These are phyloP conservation scores for Grammothele lineata DNA, from an alignment of 768 basidiomycete species.

Conservation along the genomic window DNA sequence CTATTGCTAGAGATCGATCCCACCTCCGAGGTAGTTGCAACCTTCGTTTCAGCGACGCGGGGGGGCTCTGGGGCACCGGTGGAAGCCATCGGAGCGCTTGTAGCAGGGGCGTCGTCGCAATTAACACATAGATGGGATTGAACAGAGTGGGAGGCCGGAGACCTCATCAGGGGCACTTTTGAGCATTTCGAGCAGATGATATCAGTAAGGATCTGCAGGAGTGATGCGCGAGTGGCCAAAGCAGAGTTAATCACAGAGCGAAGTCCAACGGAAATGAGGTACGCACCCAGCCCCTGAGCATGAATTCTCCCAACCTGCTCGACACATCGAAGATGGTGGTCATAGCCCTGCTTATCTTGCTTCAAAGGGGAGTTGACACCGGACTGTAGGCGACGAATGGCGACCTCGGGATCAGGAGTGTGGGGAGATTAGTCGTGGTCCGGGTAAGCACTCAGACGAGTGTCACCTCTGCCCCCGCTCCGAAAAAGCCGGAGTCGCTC, in stretches of 20 bases:
- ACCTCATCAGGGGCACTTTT: constrained; percentile 67
- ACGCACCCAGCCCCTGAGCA: constrained; percentile 76
- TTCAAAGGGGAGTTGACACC: no score
- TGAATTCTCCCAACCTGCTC: constrained; percentile 59
- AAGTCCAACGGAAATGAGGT: no score
- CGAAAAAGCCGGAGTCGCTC: background rate
- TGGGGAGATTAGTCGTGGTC: no score
- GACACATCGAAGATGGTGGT: constrained; percentile 52
- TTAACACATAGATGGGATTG: constrained; percentile 53
- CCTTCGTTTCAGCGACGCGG: background rate
- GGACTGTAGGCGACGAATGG: no score
- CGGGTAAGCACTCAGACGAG: no score
- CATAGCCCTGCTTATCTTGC: constrained; percentile 36
- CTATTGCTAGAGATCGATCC: constrained; percentile 33
- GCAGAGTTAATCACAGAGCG: background rate
- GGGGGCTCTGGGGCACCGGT: background rate
- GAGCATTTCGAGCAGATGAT: constrained; percentile 57
- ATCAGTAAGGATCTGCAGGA: constrained; percentile 60
- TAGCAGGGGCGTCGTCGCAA: constrained; percentile 37
- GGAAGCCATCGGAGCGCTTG: background rate
- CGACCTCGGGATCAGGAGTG: no score
- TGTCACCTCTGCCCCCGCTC: no score
- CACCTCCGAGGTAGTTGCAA: no score
- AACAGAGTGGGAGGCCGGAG: constrained; percentile 45
- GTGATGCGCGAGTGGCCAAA: background rate